Evolutionary conservation across 2,329 filamentous ascomycete species (phyloP).

Genomic region (Sarocladium strictum): DNA sequence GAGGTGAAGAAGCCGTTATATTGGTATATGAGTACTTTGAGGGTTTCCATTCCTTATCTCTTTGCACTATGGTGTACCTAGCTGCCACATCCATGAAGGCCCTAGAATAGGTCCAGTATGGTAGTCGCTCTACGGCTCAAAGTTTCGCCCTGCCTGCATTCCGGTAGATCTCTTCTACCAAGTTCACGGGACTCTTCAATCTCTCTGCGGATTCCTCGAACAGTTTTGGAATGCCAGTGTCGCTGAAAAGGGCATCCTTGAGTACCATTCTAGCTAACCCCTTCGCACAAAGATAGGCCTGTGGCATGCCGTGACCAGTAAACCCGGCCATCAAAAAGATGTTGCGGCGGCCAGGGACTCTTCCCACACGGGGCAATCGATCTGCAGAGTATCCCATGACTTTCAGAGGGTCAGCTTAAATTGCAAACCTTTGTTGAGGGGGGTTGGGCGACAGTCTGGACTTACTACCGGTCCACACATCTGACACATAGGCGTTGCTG

Average conservation of each 20-base stretch:
- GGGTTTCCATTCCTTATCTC: no score
- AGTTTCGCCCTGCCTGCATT: no score
- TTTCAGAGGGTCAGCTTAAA: not conserved
- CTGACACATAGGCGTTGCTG: slow-evolving; percentile 27
- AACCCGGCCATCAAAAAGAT: slow-evolving; percentile 43
- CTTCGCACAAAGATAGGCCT: slow-evolving; percentile 34
- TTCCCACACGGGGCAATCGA: slow-evolving; percentile 33
- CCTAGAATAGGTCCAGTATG: no score
- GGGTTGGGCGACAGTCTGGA: not conserved
- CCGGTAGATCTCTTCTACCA: not conserved
- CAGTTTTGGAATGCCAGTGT: slow-evolving; percentile 29
- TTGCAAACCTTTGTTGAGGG: not conserved
- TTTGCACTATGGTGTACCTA: no score
- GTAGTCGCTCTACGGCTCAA: no score
- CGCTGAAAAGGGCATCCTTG: slow-evolving; percentile 23
- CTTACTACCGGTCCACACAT: slow-evolving; percentile 36
- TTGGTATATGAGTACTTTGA: no score
- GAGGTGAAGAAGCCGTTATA: no score
- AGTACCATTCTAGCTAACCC: slow-evolving; percentile 35
- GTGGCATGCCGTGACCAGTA: slow-evolving; percentile 45
- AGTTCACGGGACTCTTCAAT: not conserved
- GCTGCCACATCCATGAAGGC: no score
- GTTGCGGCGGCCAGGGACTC: slow-evolving; percentile 19
- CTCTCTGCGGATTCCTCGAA: slow-evolving; percentile 19
- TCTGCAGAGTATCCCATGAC: slow-evolving; percentile 37